Conservation (phyloP, 1,284 basidiomycete genomes). For the Puccinia hordei region DNA sequence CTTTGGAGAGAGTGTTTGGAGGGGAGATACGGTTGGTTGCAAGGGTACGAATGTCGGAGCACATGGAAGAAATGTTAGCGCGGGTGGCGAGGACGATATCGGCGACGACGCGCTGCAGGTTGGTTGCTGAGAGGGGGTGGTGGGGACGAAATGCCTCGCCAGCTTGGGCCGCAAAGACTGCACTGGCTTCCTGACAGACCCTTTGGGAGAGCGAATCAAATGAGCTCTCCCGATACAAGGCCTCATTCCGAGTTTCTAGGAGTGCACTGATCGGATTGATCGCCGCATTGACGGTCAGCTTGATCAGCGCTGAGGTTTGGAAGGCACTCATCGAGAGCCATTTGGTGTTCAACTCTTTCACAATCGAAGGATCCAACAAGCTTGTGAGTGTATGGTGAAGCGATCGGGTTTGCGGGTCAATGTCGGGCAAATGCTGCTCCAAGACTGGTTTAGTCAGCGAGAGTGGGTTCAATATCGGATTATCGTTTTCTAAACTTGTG, state of each 20-base stretch:
- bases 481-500: constrained; percentile 43
- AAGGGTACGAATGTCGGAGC: constrained; percentile 63
- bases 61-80: constrained; percentile 76
- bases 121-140: constrained; percentile 55
- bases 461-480: constrained; percentile 54
- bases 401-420: constrained; percentile 60
- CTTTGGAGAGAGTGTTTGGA: constrained; percentile 21
- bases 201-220: constrained; percentile 53
- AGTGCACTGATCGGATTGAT: constrained; percentile 87
- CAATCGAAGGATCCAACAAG: constrained; percentile 66
- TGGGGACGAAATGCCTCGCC: constrained; percentile 45
- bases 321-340: constrained; percentile 74
- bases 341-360: constrained; percentile 57
- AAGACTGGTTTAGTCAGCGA: constrained; percentile 60
- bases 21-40: constrained; percentile 9
- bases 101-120: constrained; percentile 63
- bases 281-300: constrained; percentile 79
- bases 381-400: constrained; percentile 72
- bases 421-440: constrained; percentile 64
- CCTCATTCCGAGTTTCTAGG: constrained; percentile 77
- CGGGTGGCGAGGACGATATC: constrained; percentile 67
- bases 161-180: constrained; percentile 55
- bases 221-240: constrained; percentile 59
- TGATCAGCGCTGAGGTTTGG: constrained; percentile 73
- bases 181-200: constrained; percentile 55